Percentiles rank a stretch among this genome's conserved stretches.
These are phyloP conservation scores for Carex kokanica DNA, from an alignment of 176 grass and related monocot genomes.

Conservation along the genomic window DNA sequence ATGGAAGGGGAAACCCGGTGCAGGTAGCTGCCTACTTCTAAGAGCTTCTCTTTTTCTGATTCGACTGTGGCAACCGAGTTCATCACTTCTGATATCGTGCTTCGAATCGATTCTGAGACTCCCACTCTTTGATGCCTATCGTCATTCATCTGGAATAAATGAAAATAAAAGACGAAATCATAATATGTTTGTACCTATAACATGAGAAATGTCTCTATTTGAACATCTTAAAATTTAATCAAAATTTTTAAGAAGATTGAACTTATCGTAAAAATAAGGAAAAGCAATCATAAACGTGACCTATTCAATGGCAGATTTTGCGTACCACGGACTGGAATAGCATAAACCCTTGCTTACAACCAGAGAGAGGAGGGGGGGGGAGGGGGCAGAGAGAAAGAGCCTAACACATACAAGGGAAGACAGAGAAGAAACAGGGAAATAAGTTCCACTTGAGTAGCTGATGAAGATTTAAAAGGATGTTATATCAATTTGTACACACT, in stretches of 20 bases:
- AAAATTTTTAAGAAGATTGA: not conserved
- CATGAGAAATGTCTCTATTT: not conserved
- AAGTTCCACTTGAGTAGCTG: not conserved
- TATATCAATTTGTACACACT: not conserved
- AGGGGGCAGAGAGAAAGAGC: not conserved
- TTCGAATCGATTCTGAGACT: slow-evolving; percentile 39
- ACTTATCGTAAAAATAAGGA: not conserved
- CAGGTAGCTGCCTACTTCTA: slow-evolving; percentile 53
- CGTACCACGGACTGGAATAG: not conserved
- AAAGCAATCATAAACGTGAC: not conserved
- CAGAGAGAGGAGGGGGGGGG: not conserved
- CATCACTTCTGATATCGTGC: slow-evolving; percentile 54
- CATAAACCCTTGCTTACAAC: not conserved
- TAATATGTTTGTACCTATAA: not conserved
- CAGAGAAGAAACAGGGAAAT: not conserved
- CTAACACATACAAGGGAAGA: not conserved
- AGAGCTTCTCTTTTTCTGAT: slow-evolving; percentile 41
- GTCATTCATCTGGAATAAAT: slow-evolving; percentile 40
- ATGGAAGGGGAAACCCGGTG: slow-evolving; percentile 22
- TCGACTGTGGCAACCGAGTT: slow-evolving; percentile 16
- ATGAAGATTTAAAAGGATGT: not conserved
- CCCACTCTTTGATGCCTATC: slow-evolving; percentile 35
- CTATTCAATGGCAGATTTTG: not conserved
- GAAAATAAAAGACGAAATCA: slow-evolving; percentile 17
- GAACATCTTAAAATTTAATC: not conserved